Base-by-base conservation (phyloP, 371 early-diverging fungal genomes). In the Lichtheimia ornata region DNA sequence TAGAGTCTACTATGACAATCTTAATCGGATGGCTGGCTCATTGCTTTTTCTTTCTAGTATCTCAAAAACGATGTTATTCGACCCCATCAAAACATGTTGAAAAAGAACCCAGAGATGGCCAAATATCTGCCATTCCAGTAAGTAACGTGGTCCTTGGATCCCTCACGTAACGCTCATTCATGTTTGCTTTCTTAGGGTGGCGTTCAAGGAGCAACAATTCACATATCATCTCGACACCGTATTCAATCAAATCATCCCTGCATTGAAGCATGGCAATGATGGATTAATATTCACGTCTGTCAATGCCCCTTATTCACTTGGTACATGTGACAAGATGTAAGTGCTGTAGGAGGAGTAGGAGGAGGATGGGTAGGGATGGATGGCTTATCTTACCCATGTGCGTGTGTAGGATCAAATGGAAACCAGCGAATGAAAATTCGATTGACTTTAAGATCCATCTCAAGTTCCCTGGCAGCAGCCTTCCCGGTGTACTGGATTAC, bases 281-380 rank as follows among this genome's bases (percentile, higher is more conserved):
- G 99, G 99, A 0, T 73, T 99, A 4, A 97, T 99, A 47, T 99
- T 98, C 70, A 99, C 99, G 0, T 88, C 97, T 3, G 84, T 85
- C 4, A 72, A 77, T n/a, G 91, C 94, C 2, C 88, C 92, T 22
- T 99, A 99, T 72, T 66, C 65, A 0, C 69, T 86, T 9, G 98
- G 97, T 40, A 96, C 97, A 2, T 93, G 94, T 58, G 64, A 83
- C 9, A 92, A 90, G 63, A 96, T 97, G 90, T 91, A 84, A 66
- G 71, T 42, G 47, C 11, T 28, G 6, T 35, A 35, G 2, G 2
- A 9, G 35, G 1, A 28, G 7, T 1, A 2, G 28, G 28, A 28
- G 28, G 35, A 35, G 22, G 22, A 35, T 9, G 9, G 1, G 22
- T 13, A 59, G 15, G n/a, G n/a, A n/a, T n/a, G n/a, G 56, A 49